Percentiles rank a stretch among this genome's conserved stretches.
Conservation (phyloP, 2,329 filamentous ascomycete species). For the Exophiala sp. region DNA sequence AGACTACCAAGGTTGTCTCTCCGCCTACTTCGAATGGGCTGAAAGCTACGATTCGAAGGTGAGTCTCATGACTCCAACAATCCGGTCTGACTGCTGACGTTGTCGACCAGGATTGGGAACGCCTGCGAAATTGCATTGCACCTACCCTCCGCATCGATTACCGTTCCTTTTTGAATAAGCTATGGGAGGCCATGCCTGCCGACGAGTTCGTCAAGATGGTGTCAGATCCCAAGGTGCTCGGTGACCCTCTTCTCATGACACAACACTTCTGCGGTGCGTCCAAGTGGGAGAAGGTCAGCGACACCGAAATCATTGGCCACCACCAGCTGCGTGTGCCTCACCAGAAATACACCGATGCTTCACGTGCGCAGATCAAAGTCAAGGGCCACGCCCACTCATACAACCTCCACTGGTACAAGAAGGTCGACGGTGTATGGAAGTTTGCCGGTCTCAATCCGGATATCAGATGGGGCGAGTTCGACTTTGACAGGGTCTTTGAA, state of each 20-base stretch:
- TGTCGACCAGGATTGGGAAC: conserved; percentile 37
- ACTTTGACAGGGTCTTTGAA: conserved; percentile 30
- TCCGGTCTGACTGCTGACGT: neutral
- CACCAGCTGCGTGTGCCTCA: conserved; percentile 52
- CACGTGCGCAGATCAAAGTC: conserved; percentile 47
- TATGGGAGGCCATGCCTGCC: conserved; percentile 60
- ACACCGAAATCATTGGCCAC: conserved; percentile 29
- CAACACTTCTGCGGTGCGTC: conserved; percentile 57
- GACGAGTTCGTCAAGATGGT: conserved; percentile 62
- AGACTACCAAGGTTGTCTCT: conserved; percentile 29
- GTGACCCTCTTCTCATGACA: conserved; percentile 60
- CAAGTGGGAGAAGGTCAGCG: conserved; percentile 29
- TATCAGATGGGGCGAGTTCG: conserved; percentile 31
- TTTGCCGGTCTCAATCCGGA: conserved; percentile 31
- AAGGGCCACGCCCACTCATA: conserved; percentile 57
- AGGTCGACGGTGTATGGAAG: conserved; percentile 33
- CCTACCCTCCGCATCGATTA: conserved; percentile 66
- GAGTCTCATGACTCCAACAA: conserved; percentile 3
- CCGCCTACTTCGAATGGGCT: conserved; percentile 41
- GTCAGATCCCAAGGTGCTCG: conserved; percentile 55
- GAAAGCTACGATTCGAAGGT: conserved; percentile 46
- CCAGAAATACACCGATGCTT: conserved; percentile 57
- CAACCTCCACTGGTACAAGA: conserved; percentile 31
- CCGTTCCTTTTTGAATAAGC: conserved; percentile 58
- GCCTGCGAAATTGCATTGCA: conserved; percentile 42